Conservation (phyloP, 345 rosid species). For the Theobroma cacao region DNA sequence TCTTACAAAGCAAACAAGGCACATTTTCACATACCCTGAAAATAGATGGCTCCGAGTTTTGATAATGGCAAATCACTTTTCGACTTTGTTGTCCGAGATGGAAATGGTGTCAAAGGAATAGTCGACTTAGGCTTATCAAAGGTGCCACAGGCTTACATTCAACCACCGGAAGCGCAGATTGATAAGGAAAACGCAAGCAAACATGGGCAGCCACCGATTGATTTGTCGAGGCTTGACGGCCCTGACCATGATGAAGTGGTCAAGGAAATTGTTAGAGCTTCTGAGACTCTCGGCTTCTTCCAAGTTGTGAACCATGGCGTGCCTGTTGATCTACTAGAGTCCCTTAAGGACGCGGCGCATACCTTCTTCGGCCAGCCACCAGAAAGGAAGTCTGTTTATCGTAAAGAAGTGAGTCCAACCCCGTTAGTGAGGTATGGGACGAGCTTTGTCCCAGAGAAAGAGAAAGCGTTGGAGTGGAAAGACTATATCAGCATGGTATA, state of each 20-base stretch:
- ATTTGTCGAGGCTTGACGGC: background rate
- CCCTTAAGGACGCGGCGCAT: constrained; percentile 41
- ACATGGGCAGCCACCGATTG: background rate
- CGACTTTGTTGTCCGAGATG: background rate
- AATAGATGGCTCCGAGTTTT: background rate
- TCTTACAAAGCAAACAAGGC: no score
- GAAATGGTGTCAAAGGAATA: background rate
- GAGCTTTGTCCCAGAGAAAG: constrained; percentile 56
- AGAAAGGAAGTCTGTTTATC: constrained; percentile 42
- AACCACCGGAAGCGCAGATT: constrained; percentile 40
- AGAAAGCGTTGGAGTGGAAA: constrained; percentile 61
- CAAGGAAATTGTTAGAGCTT: background rate
- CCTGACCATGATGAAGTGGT: background rate
- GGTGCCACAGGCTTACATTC: constrained; percentile 16
- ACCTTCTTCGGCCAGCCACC: constrained; percentile 36
- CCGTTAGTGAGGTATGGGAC: constrained; percentile 53
- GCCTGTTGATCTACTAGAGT: constrained; percentile 41
- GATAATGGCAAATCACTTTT: constrained; percentile 5
- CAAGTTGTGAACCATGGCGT: constrained; percentile 28
- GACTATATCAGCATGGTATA: constrained; percentile 56
- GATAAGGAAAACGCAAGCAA: constrained; percentile 18
- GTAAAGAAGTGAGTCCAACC: constrained; percentile 44
- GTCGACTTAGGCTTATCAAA: background rate
- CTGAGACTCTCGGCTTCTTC: constrained; percentile 1
- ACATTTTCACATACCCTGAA: no score